Base-by-base conservation (phyloP, 1,284 basidiomycete species). In the Anthracocystis walkeri region DNA sequence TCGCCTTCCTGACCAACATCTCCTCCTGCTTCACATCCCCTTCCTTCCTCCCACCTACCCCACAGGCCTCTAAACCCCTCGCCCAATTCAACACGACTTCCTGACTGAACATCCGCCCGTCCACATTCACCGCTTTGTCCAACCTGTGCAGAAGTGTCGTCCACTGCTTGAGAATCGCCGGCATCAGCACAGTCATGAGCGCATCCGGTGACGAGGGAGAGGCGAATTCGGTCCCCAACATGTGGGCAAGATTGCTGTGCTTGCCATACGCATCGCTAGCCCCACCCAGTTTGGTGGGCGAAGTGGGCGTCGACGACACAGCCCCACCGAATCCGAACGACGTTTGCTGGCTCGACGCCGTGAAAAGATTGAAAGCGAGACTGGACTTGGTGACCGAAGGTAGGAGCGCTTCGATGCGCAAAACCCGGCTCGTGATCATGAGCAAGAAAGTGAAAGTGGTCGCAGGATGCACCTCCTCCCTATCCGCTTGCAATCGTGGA, bases 51-150 rank as follows among this genome's bases (percentile, higher is more conserved):
- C 48, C 49, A 11, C 23, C 33, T 27, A 33, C 33, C 38, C 50
- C 5, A 12, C 14, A 11, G 42, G 65, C 53, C 16, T 77, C 76
- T 18, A 84, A 49, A 0, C 58, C 68, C 11, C 79, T 65, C 7
- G 70, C 70, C 82, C 82, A 84, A 11, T 65, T 55, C 4, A 77
- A 48, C 21, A 84, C 79, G 3, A 78, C 59, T 23, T 84, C 82
- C 45, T 79, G 76, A 21, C 69, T 70, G 55, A 82, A 84, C 78
- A 84, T 84, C n/a, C 79, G 62, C 4, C 80, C 82, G 7, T 82
- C 76, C 0, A 66, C 58, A 46, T 84, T 84, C 31, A 84, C 81
- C 4, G 73, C 76, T 23, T 58, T 73, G 33, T 77, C 76, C 18
- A 84, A 21, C 4, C 65, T 33, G 18, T 73, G 63, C 21, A 82